Base-by-base conservation (phyloP, 2,329 filamentous ascomycete species). In the Pseudocercospora cruenta region DNA sequence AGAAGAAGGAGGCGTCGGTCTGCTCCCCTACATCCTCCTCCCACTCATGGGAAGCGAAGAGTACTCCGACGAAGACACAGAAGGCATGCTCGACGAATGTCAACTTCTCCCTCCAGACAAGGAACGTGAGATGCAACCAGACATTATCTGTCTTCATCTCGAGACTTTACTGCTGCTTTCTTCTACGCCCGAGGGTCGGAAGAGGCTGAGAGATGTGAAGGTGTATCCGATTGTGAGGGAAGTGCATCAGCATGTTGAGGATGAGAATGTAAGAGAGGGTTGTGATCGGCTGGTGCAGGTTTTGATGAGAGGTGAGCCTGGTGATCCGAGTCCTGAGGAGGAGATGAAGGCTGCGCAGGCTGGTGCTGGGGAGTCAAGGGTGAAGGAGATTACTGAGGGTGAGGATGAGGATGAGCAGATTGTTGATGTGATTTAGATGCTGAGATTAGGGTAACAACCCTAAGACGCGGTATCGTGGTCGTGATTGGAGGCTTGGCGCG, bases 101-200 rank as follows among this genome's bases (percentile, higher is more conserved):
- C 94, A 98, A 80, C 85, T 98, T 0, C 84, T 98, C 10, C 91
- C 93, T 0, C 91, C 93, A 0, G 93, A 97, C 76, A 98, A 99
- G 83, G 84, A 90, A 79, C 87, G 94, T 47, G 95, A 99, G 70
- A 79, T 85, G 3, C 92, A 97, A 73, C 78, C 81, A 16, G 86
- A 87, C 55, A 95, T 97, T 69, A 84, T 97, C 62, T 87, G 91
- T 76, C 95, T 92, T 2, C 94, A 98, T 77, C 80, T 99, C 21
- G 95, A 99, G 81, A 97, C 93, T 0, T 78, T 99, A 62, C 85
- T 94, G 64, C 81, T 99, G 19, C 80, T 99, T 65, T 94, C 92
- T 0, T 94, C 91, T 5, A 94, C 92, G 7, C 84, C 87, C 6
- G 84, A 89, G 71, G 92, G 90, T 1, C 86, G 94, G 66, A 91